Evolutionary conservation across 2,329 filamentous ascomycete species (phyloP).

Genomic region (Annulohypoxylon truncatum): DNA sequence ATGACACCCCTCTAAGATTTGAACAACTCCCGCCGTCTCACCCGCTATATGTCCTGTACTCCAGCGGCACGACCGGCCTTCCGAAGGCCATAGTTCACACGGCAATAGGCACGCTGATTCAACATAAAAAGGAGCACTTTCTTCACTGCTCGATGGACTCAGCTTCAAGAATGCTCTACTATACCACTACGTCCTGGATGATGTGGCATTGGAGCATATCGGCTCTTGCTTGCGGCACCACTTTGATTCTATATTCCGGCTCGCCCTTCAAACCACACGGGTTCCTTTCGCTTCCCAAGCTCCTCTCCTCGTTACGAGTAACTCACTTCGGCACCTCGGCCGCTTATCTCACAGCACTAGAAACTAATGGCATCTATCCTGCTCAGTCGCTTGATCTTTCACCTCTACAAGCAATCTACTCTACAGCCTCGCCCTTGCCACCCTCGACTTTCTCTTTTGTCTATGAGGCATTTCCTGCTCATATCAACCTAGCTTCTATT

Average conservation of each 20-base stretch:
- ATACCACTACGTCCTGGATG: slow-evolving; percentile 97
- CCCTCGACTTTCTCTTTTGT: slow-evolving; percentile 94
- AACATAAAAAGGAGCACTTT: slow-evolving; percentile 96
- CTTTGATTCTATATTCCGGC: slow-evolving; percentile 89
- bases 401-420: slow-evolving; percentile 86
- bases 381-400: slow-evolving; percentile 67
- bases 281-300: slow-evolving; percentile 81
- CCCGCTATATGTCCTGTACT: slow-evolving; percentile 94
- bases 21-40: slow-evolving; percentile 85
- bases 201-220: slow-evolving; percentile 99
- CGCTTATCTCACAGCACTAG: slow-evolving; percentile 90
- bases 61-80: slow-evolving; percentile 85
- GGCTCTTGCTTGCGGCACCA: slow-evolving; percentile 83
- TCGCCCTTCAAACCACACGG: slow-evolving; percentile 87
- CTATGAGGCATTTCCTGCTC: slow-evolving; percentile 81
- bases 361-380: slow-evolving; percentile 78
- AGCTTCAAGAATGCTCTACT: slow-evolving; percentile 85
- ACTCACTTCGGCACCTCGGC: slow-evolving; percentile 96
- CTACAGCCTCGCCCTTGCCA: slow-evolving; percentile 89
- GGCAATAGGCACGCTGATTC: slow-evolving; percentile 86
- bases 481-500: slow-evolving; percentile 91
- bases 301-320: slow-evolving; percentile 83
- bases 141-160: slow-evolving; percentile 85
- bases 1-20: slow-evolving; percentile 68
- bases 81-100: slow-evolving; percentile 97